Evolutionary conservation across 306 rosid species (phyloP), one percentile per base, ranked within the genome.

Genomic region (Trichosanthes cucumerina): DNA sequence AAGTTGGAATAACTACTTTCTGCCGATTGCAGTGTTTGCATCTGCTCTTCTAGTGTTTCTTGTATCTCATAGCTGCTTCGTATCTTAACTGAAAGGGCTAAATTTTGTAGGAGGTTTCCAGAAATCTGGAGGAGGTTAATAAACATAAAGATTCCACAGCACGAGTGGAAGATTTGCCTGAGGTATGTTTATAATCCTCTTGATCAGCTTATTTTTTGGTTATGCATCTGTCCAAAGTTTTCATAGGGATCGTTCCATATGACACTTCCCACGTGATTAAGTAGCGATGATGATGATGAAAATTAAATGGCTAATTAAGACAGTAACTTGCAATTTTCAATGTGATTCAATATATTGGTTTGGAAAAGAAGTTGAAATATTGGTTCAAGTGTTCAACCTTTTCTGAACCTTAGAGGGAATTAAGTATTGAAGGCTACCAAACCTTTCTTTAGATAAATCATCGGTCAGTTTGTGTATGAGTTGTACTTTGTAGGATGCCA

Each of bases 161-260:
- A 52, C 85, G n/a, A 50, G 83, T 85, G 83, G 82, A 78, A 85
- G 87, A 86, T 82, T 86, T 88, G 18, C 98, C 88, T 23, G 89
- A 96, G 99, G 98, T 95, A 85, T 56, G 31, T 65, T 53, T 77
- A 80, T 60, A 75, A 60, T 68, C 65, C 53, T 60, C 57, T 21
- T n/a, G 34, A 38, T 64, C 41, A 36, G 21, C 59, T 57, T 80
- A 38, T 24, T n/a, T 44, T 21, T 70, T 39, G 7, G 50, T 3
- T 24, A 31, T 80, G 68, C 5, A 70, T 5, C 16, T 73, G 44
- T 47, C 24, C 28, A 8, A 24, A 16, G 11, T 76, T 33, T 38
- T 54, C 65, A n/a, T 34, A 11, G 6, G 24, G 69, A 31, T 28
- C 21, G 24, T 72, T 46, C 21, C 0, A 47, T 31, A 3, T 12